Percentiles rank a stretch among this genome's conserved stretches.
phyloP scores from a whole-genome alignment of 805 yeast genomes.

The Cyberlindnera americana region DNA sequence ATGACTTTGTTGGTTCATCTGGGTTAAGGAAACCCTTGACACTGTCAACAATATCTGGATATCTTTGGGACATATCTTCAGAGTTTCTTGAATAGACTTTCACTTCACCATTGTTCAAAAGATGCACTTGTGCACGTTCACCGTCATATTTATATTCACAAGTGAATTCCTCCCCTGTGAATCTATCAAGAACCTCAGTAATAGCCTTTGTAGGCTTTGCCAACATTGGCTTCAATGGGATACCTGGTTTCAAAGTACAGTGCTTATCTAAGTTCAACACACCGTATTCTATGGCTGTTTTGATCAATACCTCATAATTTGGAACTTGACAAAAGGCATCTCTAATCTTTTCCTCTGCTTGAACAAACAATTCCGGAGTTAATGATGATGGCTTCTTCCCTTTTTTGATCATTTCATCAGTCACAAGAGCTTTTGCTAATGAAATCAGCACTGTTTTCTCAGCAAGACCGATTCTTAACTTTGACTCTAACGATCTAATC shows the following conservation, averaged over 20 bases:
- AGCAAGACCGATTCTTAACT: constrained; percentile 87
- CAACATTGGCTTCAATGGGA: constrained; percentile 95
- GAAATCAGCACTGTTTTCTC: constrained; percentile 87
- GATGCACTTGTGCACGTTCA: constrained; percentile 93
- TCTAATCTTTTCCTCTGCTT: constrained; percentile 75
- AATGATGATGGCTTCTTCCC: constrained; percentile 24
- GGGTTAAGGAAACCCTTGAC: constrained; percentile 53
- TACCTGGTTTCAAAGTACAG: constrained; percentile 81
- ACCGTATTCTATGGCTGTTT: constrained; percentile 63
- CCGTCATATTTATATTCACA: constrained; percentile 98
- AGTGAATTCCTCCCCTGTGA: constrained; percentile 80
- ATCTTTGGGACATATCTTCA: constrained; percentile 94
- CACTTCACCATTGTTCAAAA: constrained; percentile 60
- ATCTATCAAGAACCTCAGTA: constrained; percentile 86
- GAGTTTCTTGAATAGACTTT: constrained; percentile 89
- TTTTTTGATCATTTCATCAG: constrained; percentile 46
- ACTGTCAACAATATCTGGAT: constrained; percentile 81
- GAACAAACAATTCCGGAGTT: constrained; percentile 42
- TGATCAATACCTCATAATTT: constrained; percentile 77
- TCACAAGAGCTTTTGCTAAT: constrained; percentile 76
- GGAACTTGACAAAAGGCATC: constrained; percentile 90
- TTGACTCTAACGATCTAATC: constrained; percentile 89
- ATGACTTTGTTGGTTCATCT: constrained; percentile 39
- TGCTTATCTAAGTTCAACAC: constrained; percentile 59
- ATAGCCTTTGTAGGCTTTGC: constrained; percentile 96